Evolutionary conservation across 2,329 filamentous ascomycete species (phyloP), one percentile per base, ranked within the genome.

Genomic region (Periconia sp.): DNA sequence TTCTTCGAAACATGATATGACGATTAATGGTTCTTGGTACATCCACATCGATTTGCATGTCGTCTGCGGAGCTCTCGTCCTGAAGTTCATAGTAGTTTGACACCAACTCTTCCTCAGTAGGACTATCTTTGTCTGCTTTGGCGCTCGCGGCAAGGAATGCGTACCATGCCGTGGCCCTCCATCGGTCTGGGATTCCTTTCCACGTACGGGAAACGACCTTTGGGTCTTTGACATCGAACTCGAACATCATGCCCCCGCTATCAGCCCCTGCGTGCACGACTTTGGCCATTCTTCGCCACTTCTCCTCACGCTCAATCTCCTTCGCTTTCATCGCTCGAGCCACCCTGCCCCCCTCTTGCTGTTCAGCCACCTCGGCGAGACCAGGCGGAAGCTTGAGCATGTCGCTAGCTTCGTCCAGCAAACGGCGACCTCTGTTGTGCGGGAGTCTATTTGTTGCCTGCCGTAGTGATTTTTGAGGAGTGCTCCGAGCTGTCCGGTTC

Each of bases 111-210:
- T 86, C 82, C 42, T 94, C 89, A 0, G 83, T 77, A 3, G 82
- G 80, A 36, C 80, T 83, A 44, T 82, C 78, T 36, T 78, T 72
- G 50, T 82, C 78, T 48, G 79, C 82, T 61, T 81, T 85, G 23
- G 91, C 90, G 52, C 89, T 92, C 7, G 87, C 76, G 5, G 84
- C 81, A 19, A 99, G 80, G 65, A 99, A 99, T 4, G 91, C 90
- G 73, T 92, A 92, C 94, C 94, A 99, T 2, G 92, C 94, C 1
- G 89, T 87, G 22, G 87, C 83, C 37, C 94, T 87, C 94, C 94
- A 99, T 50, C 90, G 85, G 70, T 99, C 94, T 0, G 94, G 94
- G 51, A 99, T 96, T 21, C 94, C 94, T 68, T 99, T 99, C 94
- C 94, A 99, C 1, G 91, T 95, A 42, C 94, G 83, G 54, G 92